Evolutionary conservation across 1,139 yeast genomes (phyloP), one percentile per base, ranked within the genome.

Genomic region (Kurtzmaniella natalensis): DNA sequence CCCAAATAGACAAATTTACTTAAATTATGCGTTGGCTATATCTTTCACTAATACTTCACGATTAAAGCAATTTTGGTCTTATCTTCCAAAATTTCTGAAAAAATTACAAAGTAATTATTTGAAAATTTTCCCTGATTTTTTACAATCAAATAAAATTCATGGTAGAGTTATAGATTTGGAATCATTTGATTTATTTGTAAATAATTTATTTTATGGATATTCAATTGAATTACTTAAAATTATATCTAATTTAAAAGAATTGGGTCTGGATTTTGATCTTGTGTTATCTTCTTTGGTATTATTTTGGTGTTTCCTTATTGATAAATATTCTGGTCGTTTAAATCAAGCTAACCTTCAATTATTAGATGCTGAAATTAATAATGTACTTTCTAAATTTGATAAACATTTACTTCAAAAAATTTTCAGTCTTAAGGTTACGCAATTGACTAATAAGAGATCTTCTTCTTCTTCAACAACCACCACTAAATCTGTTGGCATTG

Each of bases 11-110:
- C 10, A 25, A 10, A 14, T 33, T 7, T 19, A 18, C 14, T 11
- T 32, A 18, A 34, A 36, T 5, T 42, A 40, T 25, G 22, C 35
- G 5, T 18, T 42, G 7, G 26, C 32, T 6, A 27, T 44, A 21
- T 26, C 46, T 2, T 18, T 40, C 3, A 21, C 39, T 3, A 37
- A 36, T 29, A 36, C 24, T 3, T 31, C 18, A 5, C 27, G 39
- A 25, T 29, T 40, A 8, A 21, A 25, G 2, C 32, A 20, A 19
- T 45, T 46, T 30, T 46, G 48, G 47, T 19, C 23, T 3, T 25
- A 24, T 18, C 19, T 46, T 10, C 18, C 32, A 10, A 31, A 33
- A 17, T 23, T 37, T 5, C 25, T 31, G 17, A 11, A 20, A 5
- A 25, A 19, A 1, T 26, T 26, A n/a, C 48, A 46, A 34, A 28